These are phyloP conservation scores for Citrus sp. DNA, from an alignment of 345 rosid species.

Conservation along the genomic window DNA sequence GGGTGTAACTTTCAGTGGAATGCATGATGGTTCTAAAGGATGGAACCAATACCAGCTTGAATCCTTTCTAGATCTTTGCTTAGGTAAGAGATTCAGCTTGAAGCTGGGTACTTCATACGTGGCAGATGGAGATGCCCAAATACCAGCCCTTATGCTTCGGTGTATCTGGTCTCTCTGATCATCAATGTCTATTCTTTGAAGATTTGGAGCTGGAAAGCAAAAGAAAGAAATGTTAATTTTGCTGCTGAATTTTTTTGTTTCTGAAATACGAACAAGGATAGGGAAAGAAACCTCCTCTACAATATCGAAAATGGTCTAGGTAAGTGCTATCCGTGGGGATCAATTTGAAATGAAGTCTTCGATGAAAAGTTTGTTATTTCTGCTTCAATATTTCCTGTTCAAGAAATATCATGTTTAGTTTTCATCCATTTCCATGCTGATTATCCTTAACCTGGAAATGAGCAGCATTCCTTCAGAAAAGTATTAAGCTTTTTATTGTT, in stretches of 20 bases:
- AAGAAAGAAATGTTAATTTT: background rate
- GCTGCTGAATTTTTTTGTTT: background rate
- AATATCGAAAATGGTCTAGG: background rate
- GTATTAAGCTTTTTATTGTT: no score
- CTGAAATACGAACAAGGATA: background rate
- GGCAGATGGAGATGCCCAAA: slow-evolving; percentile 41
- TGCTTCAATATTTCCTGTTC: background rate
- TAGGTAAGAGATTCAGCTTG: slow-evolving; percentile 48
- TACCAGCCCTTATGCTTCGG: slow-evolving; percentile 59
- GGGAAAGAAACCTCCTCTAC: background rate
- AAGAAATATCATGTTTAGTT: no score
- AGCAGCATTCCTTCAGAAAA: no score
- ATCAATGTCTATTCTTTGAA: background rate
- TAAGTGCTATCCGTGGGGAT: no score
- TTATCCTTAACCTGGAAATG: no score
- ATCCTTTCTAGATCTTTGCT: slow-evolving; percentile 50
- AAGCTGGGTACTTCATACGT: slow-evolving; percentile 69
- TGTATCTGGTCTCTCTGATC: slow-evolving; percentile 73
- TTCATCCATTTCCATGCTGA: no score
- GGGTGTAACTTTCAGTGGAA: slow-evolving; percentile 68
- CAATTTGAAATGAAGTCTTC: background rate
- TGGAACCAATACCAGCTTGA: slow-evolving; percentile 59
- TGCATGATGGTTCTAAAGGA: slow-evolving; percentile 33
- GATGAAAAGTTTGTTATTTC: background rate
- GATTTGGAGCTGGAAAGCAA: background rate